Evolutionary conservation across 345 rosid genomes (phyloP).

Genomic region (Populus pruinosa): DNA sequence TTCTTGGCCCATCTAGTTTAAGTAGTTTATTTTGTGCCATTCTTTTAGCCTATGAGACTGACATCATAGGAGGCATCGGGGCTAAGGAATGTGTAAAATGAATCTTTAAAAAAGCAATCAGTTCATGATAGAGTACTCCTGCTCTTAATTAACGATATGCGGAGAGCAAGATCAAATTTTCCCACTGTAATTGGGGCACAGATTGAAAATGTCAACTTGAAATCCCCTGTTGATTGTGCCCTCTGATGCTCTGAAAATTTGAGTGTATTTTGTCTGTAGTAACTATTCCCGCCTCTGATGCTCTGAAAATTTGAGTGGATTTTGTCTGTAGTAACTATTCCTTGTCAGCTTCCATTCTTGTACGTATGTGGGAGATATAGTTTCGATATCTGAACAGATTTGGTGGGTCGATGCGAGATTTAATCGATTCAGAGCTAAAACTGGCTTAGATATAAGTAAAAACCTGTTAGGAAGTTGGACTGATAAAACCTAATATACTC

Average conservation of each 20-base stretch:
- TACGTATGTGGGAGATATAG: conserved; percentile 19
- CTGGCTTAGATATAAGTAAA: too few relatives aligned
- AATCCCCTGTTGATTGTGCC: background rate
- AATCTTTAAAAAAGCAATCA: background rate
- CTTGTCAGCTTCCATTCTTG: background rate
- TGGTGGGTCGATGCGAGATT: too few relatives aligned
- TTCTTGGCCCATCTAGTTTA: background rate
- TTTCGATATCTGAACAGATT: too few relatives aligned
- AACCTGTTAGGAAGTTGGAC: too few relatives aligned
- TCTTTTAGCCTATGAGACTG: background rate
- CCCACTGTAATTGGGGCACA: conserved; percentile 51
- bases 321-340: background rate
- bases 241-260: too few relatives aligned
- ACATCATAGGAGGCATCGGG: background rate
- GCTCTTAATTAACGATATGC: conserved; percentile 34
- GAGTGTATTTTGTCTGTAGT: too few relatives aligned
- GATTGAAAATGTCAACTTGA: conserved; percentile 38
- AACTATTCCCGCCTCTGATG: too few relatives aligned
- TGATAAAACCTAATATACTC: too few relatives aligned
- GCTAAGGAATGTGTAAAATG: background rate
- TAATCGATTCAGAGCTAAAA: too few relatives aligned
- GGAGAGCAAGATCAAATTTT: conserved; percentile 62
- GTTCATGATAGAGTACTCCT: background rate
- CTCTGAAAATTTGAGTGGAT: background rate
- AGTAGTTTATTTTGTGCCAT: background rate